These are phyloP conservation scores for Botryotinia calthae DNA, from an alignment of 2,329 filamentous ascomycete genomes.

Conservation along the genomic window DNA sequence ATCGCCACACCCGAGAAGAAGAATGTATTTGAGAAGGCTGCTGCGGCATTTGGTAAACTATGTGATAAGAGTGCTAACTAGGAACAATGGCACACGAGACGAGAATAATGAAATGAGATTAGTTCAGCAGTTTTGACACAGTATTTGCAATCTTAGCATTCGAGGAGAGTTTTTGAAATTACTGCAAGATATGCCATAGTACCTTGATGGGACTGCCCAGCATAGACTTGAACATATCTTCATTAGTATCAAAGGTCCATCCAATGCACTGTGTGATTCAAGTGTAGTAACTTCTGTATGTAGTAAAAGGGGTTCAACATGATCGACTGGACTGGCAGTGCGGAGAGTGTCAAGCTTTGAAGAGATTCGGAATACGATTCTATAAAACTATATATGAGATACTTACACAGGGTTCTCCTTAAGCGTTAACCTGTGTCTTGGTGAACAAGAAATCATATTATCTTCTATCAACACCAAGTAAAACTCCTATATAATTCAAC, in stretches of 20 bases:
- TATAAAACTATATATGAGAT: neutral
- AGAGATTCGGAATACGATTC: neutral
- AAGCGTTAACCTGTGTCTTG: too few species aligned
- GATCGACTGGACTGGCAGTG: neutral
- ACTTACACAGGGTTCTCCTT: too few species aligned
- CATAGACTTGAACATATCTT: constrained; percentile 1
- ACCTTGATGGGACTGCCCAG: constrained; percentile 6
- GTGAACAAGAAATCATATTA: neutral
- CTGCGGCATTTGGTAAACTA: constrained; percentile 5
- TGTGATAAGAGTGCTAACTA: neutral
- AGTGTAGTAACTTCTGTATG: neutral
- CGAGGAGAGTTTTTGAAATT: constrained; percentile 1
- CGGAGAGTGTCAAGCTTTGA: neutral
- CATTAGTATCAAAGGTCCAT: neutral
- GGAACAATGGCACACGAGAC: neutral
- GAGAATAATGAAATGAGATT: neutral
- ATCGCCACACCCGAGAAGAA: neutral
- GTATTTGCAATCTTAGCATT: constrained; percentile 9
- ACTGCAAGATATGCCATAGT: neutral
- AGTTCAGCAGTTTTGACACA: constrained; percentile 4
- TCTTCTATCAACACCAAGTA: neutral
- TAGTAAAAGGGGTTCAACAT: neutral
- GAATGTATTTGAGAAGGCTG: constrained; percentile 8
- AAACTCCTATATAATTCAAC: neutral
- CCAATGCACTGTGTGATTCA: neutral